Evolutionary conservation across 257 asterid species (phyloP), one percentile per base, ranked within the genome.

Genomic region (Salvia hispanica): DNA sequence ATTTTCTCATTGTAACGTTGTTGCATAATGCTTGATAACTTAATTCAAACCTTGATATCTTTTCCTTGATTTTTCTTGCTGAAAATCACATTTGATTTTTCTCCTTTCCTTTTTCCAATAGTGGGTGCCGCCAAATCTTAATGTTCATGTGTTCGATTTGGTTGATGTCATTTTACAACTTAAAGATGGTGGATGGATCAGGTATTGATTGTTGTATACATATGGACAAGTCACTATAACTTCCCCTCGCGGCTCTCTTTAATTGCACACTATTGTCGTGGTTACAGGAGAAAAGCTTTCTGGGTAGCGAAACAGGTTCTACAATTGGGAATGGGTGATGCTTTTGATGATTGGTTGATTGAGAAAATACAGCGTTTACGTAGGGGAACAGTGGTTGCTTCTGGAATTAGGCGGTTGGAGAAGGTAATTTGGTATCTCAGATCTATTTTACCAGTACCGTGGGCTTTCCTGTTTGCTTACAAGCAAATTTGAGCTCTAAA

Each of bases 141-240:
- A 95, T 73, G 84, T 79, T 63, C 97, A 96, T 10, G 79, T 94
- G 62, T 72, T 94, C 54, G 89, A 91, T 75, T 84, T 94, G 81
- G 97, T 94, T 67, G 99, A 91, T 63, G 92, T 85, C 68, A 70
- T 91, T 72, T 91, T 94, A 71, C 97, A 88, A 81, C 95, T 94
- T 47, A 92, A 88, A 74, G 99, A 94, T 81, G 97, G 99, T 79
- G 99, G 99, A 61, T 94, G 99, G 99, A 88, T 91, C 86, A 91
- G 99, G 99, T 94, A 81, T 42, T 42, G 56, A 62, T 31, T 64
- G 39, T 42, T 16, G 48, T 61, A 64, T 63, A 44, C 62, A 71
- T 51, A 68, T 40, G 48, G 70, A 31, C 60, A 67, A 51, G 61
- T 68, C 25, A 15, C 44, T 64, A n/a, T 52, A 58, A 68, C 62